Percentiles rank a stretch among this genome's conserved stretches.
These are phyloP conservation scores for Starmerella ratchasimensis DNA, from an alignment of 805 yeast species.

Conservation along the genomic window DNA sequence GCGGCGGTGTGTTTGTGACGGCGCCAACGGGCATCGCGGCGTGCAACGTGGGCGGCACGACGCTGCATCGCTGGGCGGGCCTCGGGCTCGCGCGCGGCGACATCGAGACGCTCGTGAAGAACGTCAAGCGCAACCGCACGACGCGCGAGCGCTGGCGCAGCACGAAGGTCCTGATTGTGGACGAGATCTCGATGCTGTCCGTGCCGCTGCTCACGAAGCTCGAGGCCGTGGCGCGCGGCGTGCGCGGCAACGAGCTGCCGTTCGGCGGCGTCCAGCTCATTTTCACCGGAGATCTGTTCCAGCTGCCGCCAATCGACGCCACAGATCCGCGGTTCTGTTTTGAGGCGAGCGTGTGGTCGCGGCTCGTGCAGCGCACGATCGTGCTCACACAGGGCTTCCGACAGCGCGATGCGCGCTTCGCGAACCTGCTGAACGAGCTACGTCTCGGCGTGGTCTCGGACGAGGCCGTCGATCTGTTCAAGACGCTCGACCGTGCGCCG, in stretches of 20 bases:
- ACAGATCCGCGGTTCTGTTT: slow-evolving; percentile 45
- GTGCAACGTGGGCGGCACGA: slow-evolving; percentile 79
- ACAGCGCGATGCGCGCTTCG: slow-evolving; percentile 63
- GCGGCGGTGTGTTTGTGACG: slow-evolving; percentile 42
- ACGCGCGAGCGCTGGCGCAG: slow-evolving; percentile 46
- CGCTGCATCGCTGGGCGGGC: slow-evolving; percentile 75
- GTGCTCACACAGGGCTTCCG: slow-evolving; percentile 71
- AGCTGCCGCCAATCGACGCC: slow-evolving; percentile 74
- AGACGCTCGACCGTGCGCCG: slow-evolving; percentile 41
- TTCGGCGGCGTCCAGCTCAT: slow-evolving; percentile 92
- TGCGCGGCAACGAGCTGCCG: slow-evolving; percentile 41
- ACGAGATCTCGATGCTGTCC: slow-evolving; percentile 91
- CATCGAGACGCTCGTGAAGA: slow-evolving; percentile 33
- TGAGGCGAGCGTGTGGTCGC: slow-evolving; percentile 57
- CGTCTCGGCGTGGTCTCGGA: slow-evolving; percentile 54
- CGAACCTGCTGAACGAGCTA: slow-evolving; percentile 66
- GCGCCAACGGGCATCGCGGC: slow-evolving; percentile 98
- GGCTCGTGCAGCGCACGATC: slow-evolving; percentile 49
- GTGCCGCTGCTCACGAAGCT: slow-evolving; percentile 63
- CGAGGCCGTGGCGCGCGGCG: slow-evolving; percentile 47
- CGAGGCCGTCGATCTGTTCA: slow-evolving; percentile 37
- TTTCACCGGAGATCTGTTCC: slow-evolving; percentile 91
- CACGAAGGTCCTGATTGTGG: slow-evolving; percentile 63
- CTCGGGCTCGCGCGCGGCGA: slow-evolving; percentile 61
- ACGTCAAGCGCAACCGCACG: slow-evolving; percentile 36